phyloP scores from a whole-genome alignment of 345 rosid species.

The Salix viminalis region DNA sequence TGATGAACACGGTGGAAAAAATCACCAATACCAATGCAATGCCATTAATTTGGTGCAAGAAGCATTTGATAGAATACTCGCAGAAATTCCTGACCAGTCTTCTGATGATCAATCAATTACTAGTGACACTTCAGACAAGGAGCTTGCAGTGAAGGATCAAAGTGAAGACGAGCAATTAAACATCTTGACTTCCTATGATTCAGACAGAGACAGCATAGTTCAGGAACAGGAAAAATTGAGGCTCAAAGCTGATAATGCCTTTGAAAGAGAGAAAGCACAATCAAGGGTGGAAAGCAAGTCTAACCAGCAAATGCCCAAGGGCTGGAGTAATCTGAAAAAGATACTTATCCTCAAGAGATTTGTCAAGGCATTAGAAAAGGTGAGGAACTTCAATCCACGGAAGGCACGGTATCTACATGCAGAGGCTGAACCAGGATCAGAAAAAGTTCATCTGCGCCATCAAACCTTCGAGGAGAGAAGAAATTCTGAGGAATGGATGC shows the following conservation, averaged over 20 bases:
- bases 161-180: conserved; percentile 26
- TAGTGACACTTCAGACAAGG: conserved; percentile 40
- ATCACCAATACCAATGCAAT: conserved; percentile 40
- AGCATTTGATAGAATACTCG: conserved; percentile 76
- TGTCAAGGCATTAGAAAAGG: conserved; percentile 68
- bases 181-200: conserved; percentile 25
- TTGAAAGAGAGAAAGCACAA: conserved; percentile 28
- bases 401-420: conserved; percentile 38
- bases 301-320: conserved; percentile 43
- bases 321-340: conserved; percentile 84
- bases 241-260: conserved; percentile 7
- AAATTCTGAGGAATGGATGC: conserved; percentile 82
- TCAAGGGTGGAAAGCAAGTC: conserved; percentile 27
- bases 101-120: conserved; percentile 49
- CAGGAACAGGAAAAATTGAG: conserved; percentile 15
- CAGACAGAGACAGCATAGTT: conserved; percentile 1
- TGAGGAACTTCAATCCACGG: conserved; percentile 47
- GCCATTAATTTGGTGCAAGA: conserved; percentile 70
- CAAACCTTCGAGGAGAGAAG: conserved; percentile 54
- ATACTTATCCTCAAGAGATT: conserved; percentile 66
- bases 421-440: conserved; percentile 48
- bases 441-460: conserved; percentile 62
- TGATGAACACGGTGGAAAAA: conserved; percentile 26
- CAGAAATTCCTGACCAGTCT: conserved; percentile 59
- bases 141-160: conserved; percentile 22